Evolutionary conservation across 1,284 basidiomycete species (phyloP), one percentile per base, ranked within the genome.

Genomic region (Tilletiopsis washingtonensis): DNA sequence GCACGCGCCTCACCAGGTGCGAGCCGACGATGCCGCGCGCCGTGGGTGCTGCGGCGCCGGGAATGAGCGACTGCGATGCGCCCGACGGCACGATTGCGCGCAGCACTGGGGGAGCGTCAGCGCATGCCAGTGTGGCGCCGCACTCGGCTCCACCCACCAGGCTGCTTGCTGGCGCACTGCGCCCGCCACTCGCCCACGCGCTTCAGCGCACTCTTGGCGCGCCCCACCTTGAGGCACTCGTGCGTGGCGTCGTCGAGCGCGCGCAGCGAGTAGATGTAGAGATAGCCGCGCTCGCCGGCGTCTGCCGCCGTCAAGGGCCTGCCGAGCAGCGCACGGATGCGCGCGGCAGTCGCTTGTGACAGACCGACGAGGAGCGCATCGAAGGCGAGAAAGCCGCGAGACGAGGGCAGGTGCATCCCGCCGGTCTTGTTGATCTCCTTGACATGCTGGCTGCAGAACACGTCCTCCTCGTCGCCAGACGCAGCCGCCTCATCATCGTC

Each of bases 261-360:
- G 5, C 49, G 42, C 5, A 67, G 54, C 45, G 64, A 62, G 43
- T 67, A 57, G 32, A 65, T 54, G 54, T 67, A 67, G 19, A 64
- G 24, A 42, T 67, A 59, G 4, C 64, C 64, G 2, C 25, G 40
- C 25, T 63, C 60, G 40, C 53, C 24, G 45, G 47, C 54, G 21
- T 56, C 47, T 19, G 43, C 23, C 12, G 32, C 32, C 12, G 32
- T 12, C 32, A 34, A 12, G 12, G 32, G 32, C 17, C 32, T 17
- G 12, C 32, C 32, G 12, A 34, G 12, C 12, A 34, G 12, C 32
- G 32, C 32, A 12, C 32, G 12, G 32, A 34, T 34, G 12, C 17
- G 12, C 12, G 40, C 44, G 50, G 43, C 12, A 4, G 25, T 23
- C n/a, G n/a, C n/a, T n/a, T n/a, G n/a, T n/a, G n/a, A n/a, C n/a